Evolutionary conservation across 2,329 filamentous ascomycete genomes (phyloP).

Genomic region (Didymellaceae sp.): DNA sequence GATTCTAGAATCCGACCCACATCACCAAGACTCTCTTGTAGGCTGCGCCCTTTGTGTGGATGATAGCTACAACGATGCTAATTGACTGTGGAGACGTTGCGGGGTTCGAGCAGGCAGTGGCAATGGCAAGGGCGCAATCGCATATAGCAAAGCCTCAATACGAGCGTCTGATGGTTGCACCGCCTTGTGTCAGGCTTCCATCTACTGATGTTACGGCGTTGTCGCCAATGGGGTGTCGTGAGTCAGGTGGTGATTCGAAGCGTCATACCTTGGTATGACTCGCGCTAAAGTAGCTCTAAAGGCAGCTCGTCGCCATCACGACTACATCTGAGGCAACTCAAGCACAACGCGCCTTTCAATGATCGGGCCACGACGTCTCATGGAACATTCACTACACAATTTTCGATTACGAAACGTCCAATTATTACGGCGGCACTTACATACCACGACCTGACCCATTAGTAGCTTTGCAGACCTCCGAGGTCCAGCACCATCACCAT

Average conservation of each 20-base stretch:
- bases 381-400: conserved; percentile 38
- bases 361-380: conserved; percentile 37
- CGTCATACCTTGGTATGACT: conserved; percentile 19
- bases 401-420: conserved; percentile 30
- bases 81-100: not conserved
- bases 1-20: not conserved
- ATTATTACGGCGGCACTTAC: conserved; percentile 34
- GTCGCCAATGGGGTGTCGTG: conserved; percentile 1
- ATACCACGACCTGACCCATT: conserved; percentile 27
- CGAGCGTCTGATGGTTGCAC: not conserved
- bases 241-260: conserved; percentile 13
- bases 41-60: conserved; percentile 10
- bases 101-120: not conserved
- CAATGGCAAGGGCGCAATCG: conserved; percentile 3
- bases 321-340: conserved; percentile 15
- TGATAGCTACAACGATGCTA: not conserved
- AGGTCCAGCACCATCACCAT: conserved; percentile 32
- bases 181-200: conserved; percentile 1
- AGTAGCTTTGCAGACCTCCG: not conserved
- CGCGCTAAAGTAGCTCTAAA: conserved; percentile 14
- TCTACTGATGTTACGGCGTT: not conserved
- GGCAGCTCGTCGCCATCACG: conserved; percentile 14
- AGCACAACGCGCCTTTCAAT: conserved; percentile 34
- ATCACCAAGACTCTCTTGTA: not conserved
- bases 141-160: not conserved